Conservation (phyloP, 2,329 filamentous ascomycete species). For the Pestalotiopsis sp. region DNA sequence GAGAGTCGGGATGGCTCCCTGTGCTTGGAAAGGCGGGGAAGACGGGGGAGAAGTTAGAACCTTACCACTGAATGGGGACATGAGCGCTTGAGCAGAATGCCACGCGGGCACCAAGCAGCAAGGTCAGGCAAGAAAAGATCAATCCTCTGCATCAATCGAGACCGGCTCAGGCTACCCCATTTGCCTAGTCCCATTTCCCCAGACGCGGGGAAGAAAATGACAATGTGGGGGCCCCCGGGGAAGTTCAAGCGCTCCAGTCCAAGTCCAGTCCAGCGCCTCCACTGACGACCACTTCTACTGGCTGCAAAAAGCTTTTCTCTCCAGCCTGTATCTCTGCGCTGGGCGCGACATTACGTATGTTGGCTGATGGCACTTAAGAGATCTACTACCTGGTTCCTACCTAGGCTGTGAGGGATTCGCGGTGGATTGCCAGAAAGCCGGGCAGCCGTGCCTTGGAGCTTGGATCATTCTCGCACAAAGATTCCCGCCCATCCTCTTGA, state of each 20-base stretch:
- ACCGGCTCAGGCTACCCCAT: background rate
- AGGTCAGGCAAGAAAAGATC: background rate
- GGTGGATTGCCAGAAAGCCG: background rate
- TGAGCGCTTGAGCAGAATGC: background rate
- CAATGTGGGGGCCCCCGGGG: slow-evolving; percentile 2
- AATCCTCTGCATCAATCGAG: background rate
- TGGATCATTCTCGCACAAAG: slow-evolving; percentile 5
- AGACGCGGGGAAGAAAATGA: slow-evolving; percentile 6
- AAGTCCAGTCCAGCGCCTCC: background rate
- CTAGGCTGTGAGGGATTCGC: background rate
- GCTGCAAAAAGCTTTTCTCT: background rate
- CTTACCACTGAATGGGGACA: background rate
- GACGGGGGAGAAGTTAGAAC: background rate
- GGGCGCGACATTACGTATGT: background rate
- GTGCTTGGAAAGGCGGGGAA: background rate
- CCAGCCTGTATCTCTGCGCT: background rate
- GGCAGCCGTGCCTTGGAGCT: background rate
- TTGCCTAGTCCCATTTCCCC: slow-evolving; percentile 6
- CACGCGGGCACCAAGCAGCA: background rate
- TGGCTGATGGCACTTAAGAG: background rate
- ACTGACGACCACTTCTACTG: background rate
- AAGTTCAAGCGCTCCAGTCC: background rate
- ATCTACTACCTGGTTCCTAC: background rate
- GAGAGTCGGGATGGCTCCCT: background rate
- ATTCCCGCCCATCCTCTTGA: background rate